Percentiles rank a stretch among this genome's conserved stretches.
phyloP scores from a whole-genome alignment of 2,329 filamentous ascomycete species.

The Trichoderma oligosporum region DNA sequence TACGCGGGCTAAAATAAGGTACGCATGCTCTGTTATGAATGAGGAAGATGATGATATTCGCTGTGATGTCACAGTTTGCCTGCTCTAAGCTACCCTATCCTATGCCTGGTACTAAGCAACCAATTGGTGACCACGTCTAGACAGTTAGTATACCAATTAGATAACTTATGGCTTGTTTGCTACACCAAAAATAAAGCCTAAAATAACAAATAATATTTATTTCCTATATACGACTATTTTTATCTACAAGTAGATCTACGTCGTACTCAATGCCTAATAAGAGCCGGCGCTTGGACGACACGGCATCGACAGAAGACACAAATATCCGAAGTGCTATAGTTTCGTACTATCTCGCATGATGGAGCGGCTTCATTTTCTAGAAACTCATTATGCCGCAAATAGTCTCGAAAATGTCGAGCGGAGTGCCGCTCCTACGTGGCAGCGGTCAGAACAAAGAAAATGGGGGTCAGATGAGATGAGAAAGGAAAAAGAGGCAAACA shows the following conservation, averaged over 20 bases:
- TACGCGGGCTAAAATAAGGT: too few relatives aligned
- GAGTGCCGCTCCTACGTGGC: slow-evolving; percentile 1
- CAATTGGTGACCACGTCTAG: too few relatives aligned
- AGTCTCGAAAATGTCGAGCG: not conserved
- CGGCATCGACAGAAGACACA: not conserved
- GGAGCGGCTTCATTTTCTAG: not conserved
- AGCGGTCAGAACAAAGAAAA: slow-evolving; percentile 6
- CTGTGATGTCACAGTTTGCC: slow-evolving; percentile 11
- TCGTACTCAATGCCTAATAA: not conserved
- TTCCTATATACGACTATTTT: too few relatives aligned
- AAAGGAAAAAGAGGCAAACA: not conserved
- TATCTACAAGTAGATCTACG: too few relatives aligned
- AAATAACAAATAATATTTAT: not conserved
- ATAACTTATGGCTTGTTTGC: too few relatives aligned
- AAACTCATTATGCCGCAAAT: slow-evolving; percentile 6
- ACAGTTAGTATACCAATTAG: too few relatives aligned
- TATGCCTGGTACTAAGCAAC: not conserved
- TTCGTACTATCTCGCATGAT: not conserved
- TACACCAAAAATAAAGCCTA: not conserved
- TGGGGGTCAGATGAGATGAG: not conserved
- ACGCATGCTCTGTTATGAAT: not conserved
- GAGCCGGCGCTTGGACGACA: not conserved
- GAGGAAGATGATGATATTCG: not conserved
- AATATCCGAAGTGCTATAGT: not conserved
- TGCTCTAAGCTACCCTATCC: not conserved